phyloP scores from a whole-genome alignment of 768 basidiomycete species.

The Galerina marginata region DNA sequence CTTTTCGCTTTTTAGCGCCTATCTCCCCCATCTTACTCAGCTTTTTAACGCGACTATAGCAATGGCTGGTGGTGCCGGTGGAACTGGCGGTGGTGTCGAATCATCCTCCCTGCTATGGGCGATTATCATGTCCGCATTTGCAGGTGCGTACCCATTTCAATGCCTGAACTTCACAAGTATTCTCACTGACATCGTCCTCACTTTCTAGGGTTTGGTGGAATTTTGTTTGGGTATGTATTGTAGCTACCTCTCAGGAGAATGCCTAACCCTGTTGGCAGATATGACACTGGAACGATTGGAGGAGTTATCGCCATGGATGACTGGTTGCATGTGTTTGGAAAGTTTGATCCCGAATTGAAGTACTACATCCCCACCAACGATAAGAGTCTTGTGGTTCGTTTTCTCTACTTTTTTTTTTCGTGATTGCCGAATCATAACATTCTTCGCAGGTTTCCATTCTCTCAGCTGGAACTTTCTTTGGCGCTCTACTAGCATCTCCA shows the following conservation, averaged over 20 bases:
- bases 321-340: slow-evolving; percentile 57
- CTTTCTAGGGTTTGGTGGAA: slow-evolving; percentile 37
- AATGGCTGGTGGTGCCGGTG: slow-evolving; percentile 40
- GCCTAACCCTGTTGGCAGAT: slow-evolving; percentile 30
- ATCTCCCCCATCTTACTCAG: not conserved
- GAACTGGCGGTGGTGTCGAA: slow-evolving; percentile 34
- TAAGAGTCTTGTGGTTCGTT: slow-evolving; percentile 42
- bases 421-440: not conserved
- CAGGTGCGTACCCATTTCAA: slow-evolving; percentile 24
- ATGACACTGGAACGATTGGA: slow-evolving; percentile 84
- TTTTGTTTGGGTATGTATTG: slow-evolving; percentile 44
- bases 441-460: slow-evolving; percentile 55
- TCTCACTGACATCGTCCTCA: no score
- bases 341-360: slow-evolving; percentile 21
- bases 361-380: slow-evolving; percentile 50
- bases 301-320: slow-evolving; percentile 72
- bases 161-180: not conserved
- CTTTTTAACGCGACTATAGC: not conserved
- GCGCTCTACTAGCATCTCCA: slow-evolving; percentile 54
- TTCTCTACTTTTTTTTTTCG: no score
- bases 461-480: slow-evolving; percentile 87
- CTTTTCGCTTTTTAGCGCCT: slow-evolving; percentile 13
- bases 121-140: slow-evolving; percentile 43
- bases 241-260: not conserved
- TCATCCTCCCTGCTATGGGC: slow-evolving; percentile 38